Conservation (phyloP, 2,329 filamentous ascomycete genomes). For the Albifimbria verrucaria region DNA sequence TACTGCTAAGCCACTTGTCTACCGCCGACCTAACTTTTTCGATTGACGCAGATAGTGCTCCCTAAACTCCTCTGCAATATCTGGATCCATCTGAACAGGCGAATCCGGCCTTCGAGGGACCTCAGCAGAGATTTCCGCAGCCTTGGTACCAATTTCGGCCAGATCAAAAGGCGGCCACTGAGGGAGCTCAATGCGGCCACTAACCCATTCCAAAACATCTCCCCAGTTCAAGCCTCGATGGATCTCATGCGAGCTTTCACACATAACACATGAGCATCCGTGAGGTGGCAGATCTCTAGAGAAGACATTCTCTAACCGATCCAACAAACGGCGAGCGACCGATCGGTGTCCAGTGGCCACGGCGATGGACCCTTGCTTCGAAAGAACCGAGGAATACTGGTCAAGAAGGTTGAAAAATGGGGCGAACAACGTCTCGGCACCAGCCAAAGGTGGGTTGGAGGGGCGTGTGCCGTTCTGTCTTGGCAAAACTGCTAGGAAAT, state of each 20-base stretch:
- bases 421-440: conserved; percentile 73
- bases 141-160: conserved; percentile 57
- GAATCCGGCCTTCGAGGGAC: conserved; percentile 54
- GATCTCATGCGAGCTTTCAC: conserved; percentile 58
- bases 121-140: conserved; percentile 60
- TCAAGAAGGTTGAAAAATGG: conserved; percentile 81
- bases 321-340: conserved; percentile 83
- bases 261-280: conserved; percentile 84
- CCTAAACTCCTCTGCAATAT: conserved; percentile 89
- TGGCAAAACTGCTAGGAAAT: conserved; percentile 65
- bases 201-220: conserved; percentile 89
- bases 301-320: conserved; percentile 91
- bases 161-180: conserved; percentile 86
- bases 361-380: conserved; percentile 82
- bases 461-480: conserved; percentile 53
- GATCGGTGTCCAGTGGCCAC: conserved; percentile 95
- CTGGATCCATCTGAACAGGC: conserved; percentile 77
- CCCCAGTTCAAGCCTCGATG: conserved; percentile 85
- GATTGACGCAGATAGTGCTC: conserved; percentile 91
- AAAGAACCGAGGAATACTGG: conserved; percentile 78
- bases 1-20: conserved; percentile 82
- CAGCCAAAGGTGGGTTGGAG: conserved; percentile 61
- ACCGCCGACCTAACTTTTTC: conserved; percentile 86
- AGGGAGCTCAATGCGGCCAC: conserved; percentile 81
- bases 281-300: conserved; percentile 85